Conservation (phyloP, 2,329 filamentous ascomycete genomes). For the Arthrobotrys musiformis region DNA sequence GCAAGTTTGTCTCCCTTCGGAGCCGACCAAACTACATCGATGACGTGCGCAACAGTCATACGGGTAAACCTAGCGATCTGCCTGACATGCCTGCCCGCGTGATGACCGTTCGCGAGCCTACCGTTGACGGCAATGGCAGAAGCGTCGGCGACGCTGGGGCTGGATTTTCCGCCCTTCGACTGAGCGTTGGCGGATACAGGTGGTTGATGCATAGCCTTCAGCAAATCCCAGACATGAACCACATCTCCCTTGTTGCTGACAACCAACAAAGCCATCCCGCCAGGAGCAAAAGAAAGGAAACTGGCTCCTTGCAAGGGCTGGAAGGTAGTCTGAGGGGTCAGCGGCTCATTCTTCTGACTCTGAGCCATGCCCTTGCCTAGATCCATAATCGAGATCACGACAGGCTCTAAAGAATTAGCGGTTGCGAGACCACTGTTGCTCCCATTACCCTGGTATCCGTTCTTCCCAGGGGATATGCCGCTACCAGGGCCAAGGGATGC, state of each 20-base stretch:
- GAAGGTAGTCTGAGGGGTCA: constrained; percentile 75
- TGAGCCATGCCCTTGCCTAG: constrained; percentile 68
- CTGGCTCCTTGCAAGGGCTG: constrained; percentile 78
- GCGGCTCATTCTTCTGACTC: constrained; percentile 66
- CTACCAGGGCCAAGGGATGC: constrained; percentile 53
- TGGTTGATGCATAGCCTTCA: constrained; percentile 63
- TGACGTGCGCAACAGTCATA: constrained; percentile 88
- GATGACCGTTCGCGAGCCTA: constrained; percentile 60
- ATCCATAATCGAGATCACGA: constrained; percentile 80
- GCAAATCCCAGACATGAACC: constrained; percentile 82
- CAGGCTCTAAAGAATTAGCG: constrained; percentile 71
- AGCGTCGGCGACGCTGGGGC: constrained; percentile 32
- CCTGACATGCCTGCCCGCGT: constrained; percentile 72
- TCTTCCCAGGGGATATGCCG: constrained; percentile 48
- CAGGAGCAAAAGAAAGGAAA: constrained; percentile 80
- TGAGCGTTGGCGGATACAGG: constrained; percentile 65
- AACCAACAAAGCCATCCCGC: constrained; percentile 78
- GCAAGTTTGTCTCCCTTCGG: constrained; percentile 84
- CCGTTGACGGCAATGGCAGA: constrained; percentile 50
- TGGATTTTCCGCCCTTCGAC: constrained; percentile 55
- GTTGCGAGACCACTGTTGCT: constrained; percentile 63
- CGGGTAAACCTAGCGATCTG: constrained; percentile 89
- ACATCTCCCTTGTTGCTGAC: constrained; percentile 86
- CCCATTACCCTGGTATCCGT: constrained; percentile 41
- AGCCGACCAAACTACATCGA: constrained; percentile 88